phyloP scores from a whole-genome alignment of 345 rosid genomes.

The Jatropha curcas region DNA sequence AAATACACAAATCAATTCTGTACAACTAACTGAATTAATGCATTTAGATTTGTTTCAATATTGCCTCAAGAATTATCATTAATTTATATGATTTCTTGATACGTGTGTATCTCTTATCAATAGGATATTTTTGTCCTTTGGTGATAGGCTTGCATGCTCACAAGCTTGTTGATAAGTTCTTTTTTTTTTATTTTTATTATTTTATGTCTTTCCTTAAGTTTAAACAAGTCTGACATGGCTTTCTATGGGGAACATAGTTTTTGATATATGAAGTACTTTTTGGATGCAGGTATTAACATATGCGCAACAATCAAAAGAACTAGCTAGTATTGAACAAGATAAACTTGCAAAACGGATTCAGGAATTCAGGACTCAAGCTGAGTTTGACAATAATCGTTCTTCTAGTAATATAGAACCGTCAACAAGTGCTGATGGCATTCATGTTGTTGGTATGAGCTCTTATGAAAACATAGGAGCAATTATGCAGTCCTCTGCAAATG shows the following conservation, averaged over 20 bases:
- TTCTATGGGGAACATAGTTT: conserved; percentile 2
- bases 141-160: not conserved
- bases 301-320: conserved; percentile 85
- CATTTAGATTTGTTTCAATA: too few species aligned
- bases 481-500: conserved; percentile 49
- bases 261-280: conserved; percentile 3
- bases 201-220: not conserved
- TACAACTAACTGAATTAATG: too few species aligned
- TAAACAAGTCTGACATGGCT: not conserved
- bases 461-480: conserved; percentile 52
- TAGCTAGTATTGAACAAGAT: conserved; percentile 71
- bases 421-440: conserved; percentile 39
- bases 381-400: conserved; percentile 52
- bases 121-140: not conserved
- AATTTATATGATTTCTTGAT: not conserved
- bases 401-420: conserved; percentile 48
- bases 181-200: too few species aligned
- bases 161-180: not conserved
- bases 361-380: conserved; percentile 84
- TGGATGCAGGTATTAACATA: conserved; percentile 63
- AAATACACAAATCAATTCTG: too few species aligned
- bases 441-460: conserved; percentile 43
- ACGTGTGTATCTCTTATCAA: not conserved
- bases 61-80: too few species aligned
- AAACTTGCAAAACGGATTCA: conserved; percentile 85